Percentiles rank a stretch among this genome's conserved stretches.
These are phyloP conservation scores for Citrus glauca DNA, from an alignment of 345 rosid genomes.

Conservation along the genomic window DNA sequence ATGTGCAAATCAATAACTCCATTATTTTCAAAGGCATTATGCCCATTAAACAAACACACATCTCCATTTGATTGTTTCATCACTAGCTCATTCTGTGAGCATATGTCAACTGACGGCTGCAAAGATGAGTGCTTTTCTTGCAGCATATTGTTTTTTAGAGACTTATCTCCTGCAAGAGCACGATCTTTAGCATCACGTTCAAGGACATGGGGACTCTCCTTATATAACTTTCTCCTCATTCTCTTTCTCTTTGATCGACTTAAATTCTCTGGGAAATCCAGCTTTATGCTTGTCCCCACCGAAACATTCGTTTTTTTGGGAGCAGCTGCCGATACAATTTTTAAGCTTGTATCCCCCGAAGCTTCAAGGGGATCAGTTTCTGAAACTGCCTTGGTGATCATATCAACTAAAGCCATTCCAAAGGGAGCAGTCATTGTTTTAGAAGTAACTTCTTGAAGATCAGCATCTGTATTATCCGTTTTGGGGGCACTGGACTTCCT, in stretches of 20 bases:
- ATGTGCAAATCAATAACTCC: neutral
- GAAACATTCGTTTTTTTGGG: neutral
- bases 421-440: neutral
- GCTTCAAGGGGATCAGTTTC: neutral
- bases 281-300: neutral
- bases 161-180: neutral
- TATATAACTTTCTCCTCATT: slow-evolving; percentile 4
- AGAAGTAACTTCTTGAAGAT: slow-evolving; percentile 6
- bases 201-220: slow-evolving; percentile 3
- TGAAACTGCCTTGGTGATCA: neutral
- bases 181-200: neutral
- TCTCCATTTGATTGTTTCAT: slow-evolving; percentile 1
- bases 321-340: neutral
- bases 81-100: neutral
- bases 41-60: neutral
- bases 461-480: neutral
- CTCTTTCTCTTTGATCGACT: neutral
- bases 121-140: slow-evolving; percentile 2
- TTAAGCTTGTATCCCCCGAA: neutral
- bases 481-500: neutral
- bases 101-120: neutral
- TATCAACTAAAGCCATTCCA: slow-evolving; percentile 10
- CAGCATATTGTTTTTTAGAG: neutral
- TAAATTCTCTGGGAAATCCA: neutral
- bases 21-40: neutral